Evolutionary conservation across 2,329 filamentous ascomycete genomes (phyloP), one percentile per base, ranked within the genome.

Genomic region (Dactylellina parvicollis): DNA sequence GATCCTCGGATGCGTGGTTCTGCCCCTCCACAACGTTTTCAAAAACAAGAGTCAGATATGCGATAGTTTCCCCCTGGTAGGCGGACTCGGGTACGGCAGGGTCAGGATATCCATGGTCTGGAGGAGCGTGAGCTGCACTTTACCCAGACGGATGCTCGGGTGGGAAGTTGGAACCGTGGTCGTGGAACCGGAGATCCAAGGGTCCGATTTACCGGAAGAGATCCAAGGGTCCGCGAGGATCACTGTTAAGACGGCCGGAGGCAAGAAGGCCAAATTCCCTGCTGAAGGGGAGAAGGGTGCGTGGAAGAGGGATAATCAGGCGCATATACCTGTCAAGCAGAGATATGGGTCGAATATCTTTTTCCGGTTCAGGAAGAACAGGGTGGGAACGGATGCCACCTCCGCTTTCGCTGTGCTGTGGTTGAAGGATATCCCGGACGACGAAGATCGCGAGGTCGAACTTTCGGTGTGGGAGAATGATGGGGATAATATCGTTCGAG

Each of bases 91-190:
- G 2, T 90, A 87, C 75, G 90, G 90, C 1, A 85, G 88, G 42
- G 84, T 86, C 38, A 83, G 90, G 9, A 84, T 92, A 64, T 91
- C 89, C 14, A 84, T 92, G 82, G 87, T 92, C 1, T 92, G 90
- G 84, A 85, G 90, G 46, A 90, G 88, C 64, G 84, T 92, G 1
- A 84, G 89, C 67, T 80, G 90, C 0, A 84, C 89, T 76, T 81
- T 88, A 1, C 87, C 88, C 0, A 42, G 22, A 30, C 44, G 54
- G 40, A 5, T 60, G 24, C 80, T 87, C 0, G 90, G 90, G 1
- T 92, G 89, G 89, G 87, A 90, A 22, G 89, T 88, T 64, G 90
- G 90, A 3, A 92, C 90, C 0, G 78, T 92, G 0, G 87, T 90
- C 74, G 20, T 69, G 4, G 46, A 36, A 9, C 64, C 64, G 1